Percentiles rank a stretch among this genome's conserved stretches.
Conservation (phyloP, 164 flowering plant genomes). For the Macadamia integrifolia region DNA sequence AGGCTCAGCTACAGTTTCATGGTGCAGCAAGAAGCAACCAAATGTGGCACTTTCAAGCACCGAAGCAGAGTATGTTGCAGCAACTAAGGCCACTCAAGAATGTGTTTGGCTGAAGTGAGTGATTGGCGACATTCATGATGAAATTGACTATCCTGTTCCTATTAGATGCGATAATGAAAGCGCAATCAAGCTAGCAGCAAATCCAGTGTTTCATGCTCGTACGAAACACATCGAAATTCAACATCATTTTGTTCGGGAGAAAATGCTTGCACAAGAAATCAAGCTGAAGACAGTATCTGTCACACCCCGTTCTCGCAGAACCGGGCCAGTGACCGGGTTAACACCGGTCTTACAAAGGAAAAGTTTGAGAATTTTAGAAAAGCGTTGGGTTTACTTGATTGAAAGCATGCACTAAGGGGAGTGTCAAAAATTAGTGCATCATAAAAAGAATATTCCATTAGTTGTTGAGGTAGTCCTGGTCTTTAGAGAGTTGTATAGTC, state of each 20-base stretch:
- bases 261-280: too few species aligned
- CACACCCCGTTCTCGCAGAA: too few species aligned
- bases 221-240: too few species aligned
- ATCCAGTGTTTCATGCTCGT: background rate
- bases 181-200: slow-evolving; percentile 3
- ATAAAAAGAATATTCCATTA: too few species aligned
- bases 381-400: background rate
- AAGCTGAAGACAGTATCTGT: too few species aligned
- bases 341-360: too few species aligned
- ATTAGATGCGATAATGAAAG: slow-evolving; percentile 2
- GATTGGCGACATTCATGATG: background rate
- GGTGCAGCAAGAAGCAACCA: slow-evolving; percentile 7
- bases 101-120: slow-evolving; percentile 8
- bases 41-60: background rate
- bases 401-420: too few species aligned
- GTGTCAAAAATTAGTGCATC: too few species aligned
- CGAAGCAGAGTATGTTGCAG: background rate
- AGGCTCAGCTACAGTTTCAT: slow-evolving; percentile 4
- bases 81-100: slow-evolving; percentile 4
- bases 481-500: too few species aligned
- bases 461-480: too few species aligned
- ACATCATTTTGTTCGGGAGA: too few species aligned
- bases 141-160: background rate
- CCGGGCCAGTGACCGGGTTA: too few species aligned
- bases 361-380: background rate